Conservation (phyloP, 495 filamentous ascomycete genomes). For the Neurospora terricola region DNA sequence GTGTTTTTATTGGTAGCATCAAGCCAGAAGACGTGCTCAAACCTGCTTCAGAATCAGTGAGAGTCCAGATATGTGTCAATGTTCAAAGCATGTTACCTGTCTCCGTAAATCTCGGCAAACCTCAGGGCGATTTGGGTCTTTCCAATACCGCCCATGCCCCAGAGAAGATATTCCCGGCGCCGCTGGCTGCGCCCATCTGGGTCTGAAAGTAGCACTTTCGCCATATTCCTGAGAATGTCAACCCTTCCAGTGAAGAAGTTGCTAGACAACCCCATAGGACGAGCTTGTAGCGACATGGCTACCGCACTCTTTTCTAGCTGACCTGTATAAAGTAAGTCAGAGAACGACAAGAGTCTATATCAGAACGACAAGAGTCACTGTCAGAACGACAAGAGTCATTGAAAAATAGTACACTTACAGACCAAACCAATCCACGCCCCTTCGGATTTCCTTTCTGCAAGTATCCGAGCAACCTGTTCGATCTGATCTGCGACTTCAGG, state of each 20-base stretch:
- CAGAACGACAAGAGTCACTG: too few relatives aligned
- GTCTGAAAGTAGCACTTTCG: conserved; percentile 3
- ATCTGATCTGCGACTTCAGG: not conserved
- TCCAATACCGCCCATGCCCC: conserved; percentile 15
- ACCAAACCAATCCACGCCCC: not conserved
- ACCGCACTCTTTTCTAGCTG: not conserved
- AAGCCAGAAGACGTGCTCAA: not conserved
- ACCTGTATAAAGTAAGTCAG: not conserved
- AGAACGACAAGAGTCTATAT: not conserved
- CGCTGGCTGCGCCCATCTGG: not conserved
- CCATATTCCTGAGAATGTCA: conserved; percentile 5
- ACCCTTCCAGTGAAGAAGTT: conserved; percentile 14
- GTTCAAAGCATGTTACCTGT: not conserved
- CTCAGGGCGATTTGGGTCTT: conserved; percentile 17
- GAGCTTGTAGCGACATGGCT: not conserved
- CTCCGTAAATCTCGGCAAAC: not conserved
- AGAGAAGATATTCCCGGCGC: conserved; percentile 9
- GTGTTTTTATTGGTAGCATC: not conserved
- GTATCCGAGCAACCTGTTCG: not conserved
- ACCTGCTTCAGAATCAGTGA: not conserved
- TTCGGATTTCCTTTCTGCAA: not conserved
- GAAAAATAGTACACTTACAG: not conserved
- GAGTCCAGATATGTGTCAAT: not conserved
- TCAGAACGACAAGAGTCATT: too few relatives aligned
- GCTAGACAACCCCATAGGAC: not conserved